Conservation (phyloP, 2,329 filamentous ascomycete species). For the Septoria petroselini region DNA sequence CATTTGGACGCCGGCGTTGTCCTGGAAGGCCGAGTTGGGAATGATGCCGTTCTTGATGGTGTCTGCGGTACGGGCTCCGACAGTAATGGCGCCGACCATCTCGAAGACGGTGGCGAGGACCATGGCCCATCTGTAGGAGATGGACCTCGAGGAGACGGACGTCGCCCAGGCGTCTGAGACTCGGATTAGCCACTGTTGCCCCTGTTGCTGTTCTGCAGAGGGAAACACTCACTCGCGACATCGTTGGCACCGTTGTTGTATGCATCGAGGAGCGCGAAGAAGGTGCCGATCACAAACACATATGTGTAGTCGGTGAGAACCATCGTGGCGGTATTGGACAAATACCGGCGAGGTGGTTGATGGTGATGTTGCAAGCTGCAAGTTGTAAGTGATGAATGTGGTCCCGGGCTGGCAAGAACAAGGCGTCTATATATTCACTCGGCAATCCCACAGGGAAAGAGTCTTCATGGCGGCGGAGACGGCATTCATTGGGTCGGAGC, state of each 20-base stretch:
- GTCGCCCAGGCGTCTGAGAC: conserved; percentile 49
- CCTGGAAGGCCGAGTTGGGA: conserved; percentile 47
- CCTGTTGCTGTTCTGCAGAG: neutral
- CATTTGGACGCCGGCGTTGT: conserved; percentile 45
- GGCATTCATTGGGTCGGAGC: conserved; percentile 4
- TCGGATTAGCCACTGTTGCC: neutral
- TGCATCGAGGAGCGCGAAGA: conserved; percentile 64
- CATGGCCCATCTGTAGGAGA: conserved; percentile 53
- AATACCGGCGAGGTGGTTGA: neutral
- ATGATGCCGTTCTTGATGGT: conserved; percentile 63
- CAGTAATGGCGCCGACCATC: conserved; percentile 53
- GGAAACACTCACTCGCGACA: conserved; percentile 44
- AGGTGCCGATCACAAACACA: conserved; percentile 61
- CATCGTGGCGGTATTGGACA: conserved; percentile 29
- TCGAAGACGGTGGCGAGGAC: conserved; percentile 52
- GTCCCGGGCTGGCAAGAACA: too few species aligned
- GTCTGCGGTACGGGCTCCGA: conserved; percentile 55
- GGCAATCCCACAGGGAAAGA: neutral
- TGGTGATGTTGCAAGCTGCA: neutral
- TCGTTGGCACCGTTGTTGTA: conserved; percentile 67
- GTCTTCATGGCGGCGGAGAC: neutral
- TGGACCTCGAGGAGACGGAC: conserved; percentile 50
- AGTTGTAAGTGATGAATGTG: too few species aligned
- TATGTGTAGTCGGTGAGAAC: conserved; percentile 58
- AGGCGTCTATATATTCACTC: conserved; percentile 2